Conservation (phyloP, 1,284 basidiomycete species). For the Pseudozyma flocculosa region DNA sequence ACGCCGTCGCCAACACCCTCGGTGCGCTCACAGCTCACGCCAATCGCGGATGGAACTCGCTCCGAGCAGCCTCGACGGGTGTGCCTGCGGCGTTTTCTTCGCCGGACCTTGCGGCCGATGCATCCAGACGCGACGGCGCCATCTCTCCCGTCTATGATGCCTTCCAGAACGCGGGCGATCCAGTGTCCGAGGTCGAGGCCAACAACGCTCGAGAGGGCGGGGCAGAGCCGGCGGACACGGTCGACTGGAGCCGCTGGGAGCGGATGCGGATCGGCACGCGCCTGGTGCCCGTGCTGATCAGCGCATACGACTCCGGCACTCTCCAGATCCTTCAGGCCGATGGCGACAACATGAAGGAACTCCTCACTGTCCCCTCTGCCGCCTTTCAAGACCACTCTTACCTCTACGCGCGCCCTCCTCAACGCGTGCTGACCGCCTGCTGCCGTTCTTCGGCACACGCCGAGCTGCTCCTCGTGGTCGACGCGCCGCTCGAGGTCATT, state of each 20-base stretch:
- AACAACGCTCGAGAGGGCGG: conserved; percentile 4
- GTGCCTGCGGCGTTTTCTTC: background rate
- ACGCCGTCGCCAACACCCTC: background rate
- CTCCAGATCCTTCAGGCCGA: conserved; percentile 25
- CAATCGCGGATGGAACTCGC: conserved; percentile 2
- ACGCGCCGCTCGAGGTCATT: background rate
- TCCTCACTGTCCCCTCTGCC: conserved; percentile 11
- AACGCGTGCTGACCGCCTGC: conserved; percentile 7
- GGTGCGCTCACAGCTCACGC: background rate
- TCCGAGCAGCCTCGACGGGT: background rate
- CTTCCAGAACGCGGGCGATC: conserved; percentile 19
- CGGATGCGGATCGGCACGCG: conserved; percentile 6
- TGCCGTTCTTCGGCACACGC: conserved; percentile 9
- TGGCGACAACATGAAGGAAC: conserved; percentile 22
- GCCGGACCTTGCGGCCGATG: background rate
- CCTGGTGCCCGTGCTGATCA: conserved; percentile 17
- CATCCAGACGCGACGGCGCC: conserved; percentile 21
- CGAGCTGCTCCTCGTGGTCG: conserved; percentile 13
- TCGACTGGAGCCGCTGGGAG: conserved; percentile 35
- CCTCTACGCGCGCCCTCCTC: background rate
- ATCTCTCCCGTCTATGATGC: conserved; percentile 35
- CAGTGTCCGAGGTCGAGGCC: conserved; percentile 13
- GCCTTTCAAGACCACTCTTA: background rate
- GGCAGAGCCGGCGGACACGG: background rate
- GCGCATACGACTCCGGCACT: conserved; percentile 18